Base-by-base conservation (phyloP, 305 asterid genomes). In the Fraxinus dipetala region DNA sequence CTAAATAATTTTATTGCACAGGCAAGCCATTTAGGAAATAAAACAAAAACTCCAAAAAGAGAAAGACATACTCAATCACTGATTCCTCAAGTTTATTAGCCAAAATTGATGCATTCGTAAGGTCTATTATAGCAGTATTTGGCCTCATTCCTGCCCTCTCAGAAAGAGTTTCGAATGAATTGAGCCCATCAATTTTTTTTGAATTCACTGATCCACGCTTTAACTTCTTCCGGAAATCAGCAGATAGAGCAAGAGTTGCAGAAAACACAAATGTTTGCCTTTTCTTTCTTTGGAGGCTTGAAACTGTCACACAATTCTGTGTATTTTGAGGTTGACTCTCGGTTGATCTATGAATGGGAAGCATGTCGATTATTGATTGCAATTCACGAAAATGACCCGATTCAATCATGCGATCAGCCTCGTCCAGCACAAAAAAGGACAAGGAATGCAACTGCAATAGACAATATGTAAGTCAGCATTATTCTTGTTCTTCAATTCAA, bases 321-420 rank as follows among this genome's bases (percentile, higher is more conserved):
- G 93, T 84, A 88, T 88, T 88, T 80, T 86, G 87, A 63, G 90
- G 81, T 79, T 90, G 93, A 38, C 77, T 85, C 75, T 87, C 93
- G 63, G 86, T 80, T 83, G 94, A 89, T 84, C 86, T 89, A 84
- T 85, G 77, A 87, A 88, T 83, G 3, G 99, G 99, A 88, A 96
- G 98, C 99, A 92, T 93, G 87, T 94, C 98, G 73, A 96, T 88
- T 83, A 96, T 94, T 81, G 98, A 96, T 83, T 94, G 99, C 82
- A 96, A 85, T 90, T 96, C 98, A 7, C 90, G 98, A 85, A 94
- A 96, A 89, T 96, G 99, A 48, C 99, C 99, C 75, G 89, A 87
- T 84, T 96, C 98, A 80, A 96, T 89, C 99, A 96, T 96, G 86
- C 98, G 99, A 81, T 96, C 99, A 77, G 99, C 99, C 90, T 96